These are phyloP conservation scores for Trichoderma aggressivum DNA, from an alignment of 2,329 filamentous ascomycete species.

Conservation along the genomic window DNA sequence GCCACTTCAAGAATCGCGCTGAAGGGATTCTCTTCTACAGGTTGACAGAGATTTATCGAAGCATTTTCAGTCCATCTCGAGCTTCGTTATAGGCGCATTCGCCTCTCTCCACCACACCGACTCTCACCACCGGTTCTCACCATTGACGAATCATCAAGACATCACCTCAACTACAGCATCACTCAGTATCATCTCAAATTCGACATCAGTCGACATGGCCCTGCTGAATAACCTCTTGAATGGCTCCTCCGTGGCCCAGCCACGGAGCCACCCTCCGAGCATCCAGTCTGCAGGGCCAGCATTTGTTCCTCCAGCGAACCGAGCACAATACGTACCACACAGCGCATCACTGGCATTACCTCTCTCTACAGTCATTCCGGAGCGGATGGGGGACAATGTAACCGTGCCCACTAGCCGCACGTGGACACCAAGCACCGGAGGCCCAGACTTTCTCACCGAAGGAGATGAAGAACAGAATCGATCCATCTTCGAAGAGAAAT, in stretches of 20 bases:
- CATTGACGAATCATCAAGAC: neutral
- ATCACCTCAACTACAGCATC: neutral
- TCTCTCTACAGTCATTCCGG: conserved; percentile 28
- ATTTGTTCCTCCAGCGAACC: conserved; percentile 9
- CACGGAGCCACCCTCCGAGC: neutral
- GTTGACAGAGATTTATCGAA: neutral
- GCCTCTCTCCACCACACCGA: neutral
- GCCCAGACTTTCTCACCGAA: conserved; percentile 45
- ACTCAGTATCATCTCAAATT: neutral
- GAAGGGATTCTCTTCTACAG: neutral
- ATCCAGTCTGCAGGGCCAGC: neutral
- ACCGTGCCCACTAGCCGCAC: conserved; percentile 47
- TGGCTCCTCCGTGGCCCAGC: neutral
- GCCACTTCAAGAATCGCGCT: neutral
- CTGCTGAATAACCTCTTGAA: neutral
- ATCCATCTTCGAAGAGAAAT: conserved; percentile 51
- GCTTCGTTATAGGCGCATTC: neutral
- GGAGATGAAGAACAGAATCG: conserved; percentile 49
- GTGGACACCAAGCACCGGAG: conserved; percentile 56
- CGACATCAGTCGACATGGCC: neutral
- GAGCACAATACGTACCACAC: conserved; percentile 27
- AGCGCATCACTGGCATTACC: conserved; percentile 27
- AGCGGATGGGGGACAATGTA: conserved; percentile 21
- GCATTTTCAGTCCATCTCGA: neutral
- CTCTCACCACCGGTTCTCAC: neutral